phyloP scores from a whole-genome alignment of 2,329 filamentous ascomycete genomes.

The Cordyceps cateniannulata region DNA sequence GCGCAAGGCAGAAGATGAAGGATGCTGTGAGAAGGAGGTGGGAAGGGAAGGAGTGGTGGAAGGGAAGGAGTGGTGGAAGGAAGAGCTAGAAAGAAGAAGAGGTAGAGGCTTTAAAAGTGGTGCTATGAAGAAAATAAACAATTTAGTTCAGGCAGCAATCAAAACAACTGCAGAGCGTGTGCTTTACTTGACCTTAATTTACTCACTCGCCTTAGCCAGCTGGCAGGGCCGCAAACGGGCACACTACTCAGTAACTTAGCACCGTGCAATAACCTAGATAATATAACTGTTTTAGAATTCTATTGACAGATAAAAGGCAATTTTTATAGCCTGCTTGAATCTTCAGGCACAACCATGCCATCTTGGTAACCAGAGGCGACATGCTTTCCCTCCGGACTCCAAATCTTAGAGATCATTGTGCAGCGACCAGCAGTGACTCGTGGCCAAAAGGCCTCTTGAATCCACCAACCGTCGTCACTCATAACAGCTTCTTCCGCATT shows the following conservation, averaged over 20 bases:
- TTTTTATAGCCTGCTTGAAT: background rate
- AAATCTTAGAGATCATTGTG: constrained; percentile 43
- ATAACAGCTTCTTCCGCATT: constrained; percentile 43
- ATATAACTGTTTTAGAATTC: no score
- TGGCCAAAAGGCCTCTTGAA: constrained; percentile 46
- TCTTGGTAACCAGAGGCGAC: constrained; percentile 51
- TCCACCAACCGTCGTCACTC: constrained; percentile 43
- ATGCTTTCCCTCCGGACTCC: constrained; percentile 47
- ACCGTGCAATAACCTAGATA: no score
- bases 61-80: background rate
- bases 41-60: background rate
- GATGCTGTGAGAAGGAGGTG: background rate
- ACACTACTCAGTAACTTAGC: background rate
- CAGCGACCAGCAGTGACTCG: constrained; percentile 39
- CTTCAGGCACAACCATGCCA: constrained; percentile 29
- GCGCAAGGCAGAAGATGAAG: no score
- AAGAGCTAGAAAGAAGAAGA: background rate
- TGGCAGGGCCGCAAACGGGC: background rate
- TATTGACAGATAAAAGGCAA: background rate
- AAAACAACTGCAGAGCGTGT: background rate
- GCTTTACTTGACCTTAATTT: no score
- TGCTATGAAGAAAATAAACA: background rate
- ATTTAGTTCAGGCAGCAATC: background rate
- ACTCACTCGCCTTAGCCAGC: background rate
- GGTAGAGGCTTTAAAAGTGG: no score